phyloP scores from a whole-genome alignment of 305 asterid genomes.

The Fraxinus angustifolia region DNA sequence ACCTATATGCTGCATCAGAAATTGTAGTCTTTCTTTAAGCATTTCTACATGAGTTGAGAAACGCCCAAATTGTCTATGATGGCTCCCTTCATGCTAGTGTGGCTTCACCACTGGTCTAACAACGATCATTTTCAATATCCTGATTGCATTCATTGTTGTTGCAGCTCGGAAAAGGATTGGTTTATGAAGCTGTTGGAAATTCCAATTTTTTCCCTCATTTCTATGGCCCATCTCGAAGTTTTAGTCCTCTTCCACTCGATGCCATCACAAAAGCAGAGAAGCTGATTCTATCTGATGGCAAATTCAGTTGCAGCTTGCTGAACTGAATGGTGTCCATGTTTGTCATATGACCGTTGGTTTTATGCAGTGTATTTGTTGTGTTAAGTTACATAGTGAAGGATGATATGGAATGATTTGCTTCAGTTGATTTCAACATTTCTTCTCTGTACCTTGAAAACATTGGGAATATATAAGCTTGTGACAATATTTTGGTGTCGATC shows the following conservation, averaged over 20 bases:
- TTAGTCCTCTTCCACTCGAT: conserved; percentile 63
- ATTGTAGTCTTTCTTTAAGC: not conserved
- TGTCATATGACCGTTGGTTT: not conserved
- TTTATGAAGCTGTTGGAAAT: conserved; percentile 63
- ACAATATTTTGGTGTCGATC: not conserved
- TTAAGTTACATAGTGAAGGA: not conserved
- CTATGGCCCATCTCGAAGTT: conserved; percentile 80
- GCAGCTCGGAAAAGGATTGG: conserved; percentile 80
- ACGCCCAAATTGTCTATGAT: not conserved
- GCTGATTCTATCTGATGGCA: conserved; percentile 41
- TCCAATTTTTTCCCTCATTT: conserved; percentile 67
- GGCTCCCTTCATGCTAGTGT: not conserved
- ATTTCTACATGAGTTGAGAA: not conserved
- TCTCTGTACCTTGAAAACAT: not conserved
- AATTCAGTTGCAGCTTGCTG: conserved; percentile 55
- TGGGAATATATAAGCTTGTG: not conserved
- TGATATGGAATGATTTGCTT: not conserved
- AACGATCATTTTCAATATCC: not conserved
- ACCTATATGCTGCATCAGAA: not conserved
- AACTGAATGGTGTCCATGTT: conserved; percentile 20
- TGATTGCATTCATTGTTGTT: not conserved
- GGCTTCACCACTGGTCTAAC: not conserved
- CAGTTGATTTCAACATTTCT: not conserved
- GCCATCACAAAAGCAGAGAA: conserved; percentile 64
- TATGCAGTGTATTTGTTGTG: not conserved